Evolutionary conservation across 2,329 filamentous ascomycete species (phyloP).

Genomic region (Fusarium algeriense): DNA sequence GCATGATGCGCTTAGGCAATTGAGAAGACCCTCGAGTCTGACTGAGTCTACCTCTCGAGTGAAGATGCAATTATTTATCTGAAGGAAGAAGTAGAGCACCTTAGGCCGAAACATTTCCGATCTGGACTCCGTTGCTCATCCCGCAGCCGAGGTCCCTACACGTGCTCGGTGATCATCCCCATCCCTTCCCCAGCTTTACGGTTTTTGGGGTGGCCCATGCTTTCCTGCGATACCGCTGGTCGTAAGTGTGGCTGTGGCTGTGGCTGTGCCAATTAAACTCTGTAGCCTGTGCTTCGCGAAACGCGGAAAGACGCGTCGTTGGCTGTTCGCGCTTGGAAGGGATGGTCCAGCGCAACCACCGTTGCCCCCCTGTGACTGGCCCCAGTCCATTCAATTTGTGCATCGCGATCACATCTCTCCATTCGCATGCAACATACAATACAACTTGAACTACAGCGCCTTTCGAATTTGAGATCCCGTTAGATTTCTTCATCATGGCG

Average conservation of each 20-base stretch:
- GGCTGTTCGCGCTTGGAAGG: conserved; percentile 10
- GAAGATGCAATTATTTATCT: conserved; percentile 28
- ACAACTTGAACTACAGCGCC: conserved; percentile 32
- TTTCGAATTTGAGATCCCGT: conserved; percentile 31
- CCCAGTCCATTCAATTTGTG: conserved; percentile 52
- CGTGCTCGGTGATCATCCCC: conserved; percentile 50
- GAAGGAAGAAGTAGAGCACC: conserved; percentile 12
- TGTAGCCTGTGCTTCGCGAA: conserved; percentile 44
- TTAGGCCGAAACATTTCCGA: conserved; percentile 38
- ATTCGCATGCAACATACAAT: conserved; percentile 11
- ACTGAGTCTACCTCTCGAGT: not conserved
- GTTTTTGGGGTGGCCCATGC: conserved; percentile 5
- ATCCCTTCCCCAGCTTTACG: conserved; percentile 34
- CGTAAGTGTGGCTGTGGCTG: conserved; percentile 17
- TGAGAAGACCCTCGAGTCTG: conserved; percentile 12
- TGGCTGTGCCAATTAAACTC: conserved; percentile 44
- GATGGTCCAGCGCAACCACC: conserved; percentile 32
- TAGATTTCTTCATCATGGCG: conserved; percentile 72
- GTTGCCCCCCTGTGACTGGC: conserved; percentile 46
- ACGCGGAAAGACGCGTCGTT: conserved; percentile 53
- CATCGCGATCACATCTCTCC: conserved; percentile 42
- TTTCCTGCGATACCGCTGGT: conserved; percentile 3
- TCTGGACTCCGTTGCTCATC: conserved; percentile 32
- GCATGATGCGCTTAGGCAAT: conserved; percentile 53
- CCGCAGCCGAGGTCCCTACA: conserved; percentile 53